Conservation (phyloP, 805 yeast species). For the Cyberlindnera nakhonratchasimensis region DNA sequence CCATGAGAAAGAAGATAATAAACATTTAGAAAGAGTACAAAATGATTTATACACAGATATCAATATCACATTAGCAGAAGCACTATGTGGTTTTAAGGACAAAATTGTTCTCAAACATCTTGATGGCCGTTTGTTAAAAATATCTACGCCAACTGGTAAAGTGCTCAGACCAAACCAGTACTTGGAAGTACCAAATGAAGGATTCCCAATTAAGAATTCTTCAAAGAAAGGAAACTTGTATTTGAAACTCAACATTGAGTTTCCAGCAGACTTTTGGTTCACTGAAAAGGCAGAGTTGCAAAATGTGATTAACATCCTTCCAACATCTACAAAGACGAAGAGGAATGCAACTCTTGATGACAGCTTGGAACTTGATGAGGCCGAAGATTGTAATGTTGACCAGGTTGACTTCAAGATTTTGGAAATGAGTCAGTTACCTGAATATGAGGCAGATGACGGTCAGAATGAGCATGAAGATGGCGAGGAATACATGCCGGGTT, state of each 20-base stretch:
- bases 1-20: conserved; percentile 34
- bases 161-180: conserved; percentile 76
- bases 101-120: conserved; percentile 63
- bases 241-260: conserved; percentile 66
- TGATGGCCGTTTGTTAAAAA: conserved; percentile 70
- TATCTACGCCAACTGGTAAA: conserved; percentile 71
- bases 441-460: conserved; percentile 14
- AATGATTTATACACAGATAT: conserved; percentile 61
- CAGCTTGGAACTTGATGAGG: conserved; percentile 11
- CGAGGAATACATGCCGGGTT: conserved; percentile 32
- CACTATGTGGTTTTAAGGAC: conserved; percentile 76
- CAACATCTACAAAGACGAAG: conserved; percentile 30
- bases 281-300: conserved; percentile 63
- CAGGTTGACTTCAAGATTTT: conserved; percentile 16
- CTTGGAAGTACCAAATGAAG: conserved; percentile 64
- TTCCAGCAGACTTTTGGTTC: conserved; percentile 85
- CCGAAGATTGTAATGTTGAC: conserved; percentile 18
- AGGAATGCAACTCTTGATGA: conserved; percentile 31
- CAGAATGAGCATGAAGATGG: conserved; percentile 16
- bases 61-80: conserved; percentile 67
- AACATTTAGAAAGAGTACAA: conserved; percentile 49
- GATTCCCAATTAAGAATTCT: conserved; percentile 64
- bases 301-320: conserved; percentile 54
- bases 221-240: conserved; percentile 62
- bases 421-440: conserved; percentile 8